Conservation (phyloP, 495 filamentous ascomycete genomes). For the Annulohypoxylon moriforme region DNA sequence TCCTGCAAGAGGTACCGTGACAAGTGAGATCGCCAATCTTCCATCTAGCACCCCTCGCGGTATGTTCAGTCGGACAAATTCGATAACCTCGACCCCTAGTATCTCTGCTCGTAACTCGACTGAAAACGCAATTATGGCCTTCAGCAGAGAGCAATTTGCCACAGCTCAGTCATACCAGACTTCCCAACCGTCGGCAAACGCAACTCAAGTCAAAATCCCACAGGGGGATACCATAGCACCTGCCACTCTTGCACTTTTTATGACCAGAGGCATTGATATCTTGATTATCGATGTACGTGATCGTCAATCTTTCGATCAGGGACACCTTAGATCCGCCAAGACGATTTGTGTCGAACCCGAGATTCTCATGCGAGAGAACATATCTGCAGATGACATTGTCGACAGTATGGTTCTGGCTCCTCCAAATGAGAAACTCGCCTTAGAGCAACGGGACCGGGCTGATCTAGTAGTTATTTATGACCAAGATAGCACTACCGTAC, state of each 20-base stretch:
- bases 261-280: constrained; percentile 67
- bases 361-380: constrained; percentile 71
- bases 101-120: constrained; percentile 37
- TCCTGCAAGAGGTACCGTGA: constrained; percentile 69
- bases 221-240: constrained; percentile 71
- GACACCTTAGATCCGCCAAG: constrained; percentile 83
- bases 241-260: constrained; percentile 71
- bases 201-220: constrained; percentile 55
- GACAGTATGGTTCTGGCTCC: constrained; percentile 86
- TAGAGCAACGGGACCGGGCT: constrained; percentile 80
- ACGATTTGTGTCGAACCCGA: constrained; percentile 95
- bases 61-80: constrained; percentile 61
- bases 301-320: constrained; percentile 84
- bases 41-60: constrained; percentile 61
- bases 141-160: constrained; percentile 46
- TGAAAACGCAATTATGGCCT: constrained; percentile 31
- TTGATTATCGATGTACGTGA: constrained; percentile 87
- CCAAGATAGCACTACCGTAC: constrained; percentile 65
- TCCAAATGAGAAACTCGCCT: constrained; percentile 74
- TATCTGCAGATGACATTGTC: constrained; percentile 86
- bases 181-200: constrained; percentile 42
- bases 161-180: constrained; percentile 47
- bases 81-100: constrained; percentile 52
- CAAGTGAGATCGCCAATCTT: constrained; percentile 62
- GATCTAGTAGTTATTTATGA: constrained; percentile 95